Base-by-base conservation (phyloP, 805 yeast species). In the Ogataea angusta region DNA sequence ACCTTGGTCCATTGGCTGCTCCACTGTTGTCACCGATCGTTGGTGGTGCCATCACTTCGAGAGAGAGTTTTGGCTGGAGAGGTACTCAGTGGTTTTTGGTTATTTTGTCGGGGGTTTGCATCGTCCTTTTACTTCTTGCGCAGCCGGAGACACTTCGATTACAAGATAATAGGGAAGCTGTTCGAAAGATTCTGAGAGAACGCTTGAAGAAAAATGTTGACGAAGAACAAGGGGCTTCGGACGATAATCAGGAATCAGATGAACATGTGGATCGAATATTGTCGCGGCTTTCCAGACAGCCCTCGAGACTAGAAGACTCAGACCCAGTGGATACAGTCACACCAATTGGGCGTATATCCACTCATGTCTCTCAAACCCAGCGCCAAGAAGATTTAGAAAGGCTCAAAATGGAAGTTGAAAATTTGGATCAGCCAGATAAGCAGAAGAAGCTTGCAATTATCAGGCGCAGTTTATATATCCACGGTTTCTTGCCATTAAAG, bases 31-130 rank as follows among this genome's bases (percentile, higher is more conserved):
- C 90, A 10, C 96, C 96, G 2, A 81, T 87, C 17, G 58, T 80
- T 38, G 95, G 95, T 36, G 91, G 95, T 45, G 79, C 80, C 2
- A 72, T 88, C 21, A 74, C 84, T 6, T 45, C 49, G 8, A 54
- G 57, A 27, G 67, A 73, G 30, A 69, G 70, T 9, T 84, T 88
- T 82, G 87, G 88, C 7, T 88, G 95, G 95, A 70, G 95, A 57
- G 85, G 91, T 2, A 85, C 95, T 3, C 93, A 85, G 54, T 88
- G 95, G 91, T 78, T 85, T 38, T 65, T 85, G 62, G 85, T 82
- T 13, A 81, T 83, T 21, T 59, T 84, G 32, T 75, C 86, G 1
- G 87, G 81, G 2, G 59, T 70, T 10, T 72, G 74, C 35, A 66
- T 72, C 18, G 16, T 76, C 1, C 45, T 75, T 38, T 63, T 87